Percentiles rank a stretch among this genome's conserved stretches.
Conservation (phyloP, 164 flowering plant species). For the Vitis labrusca region DNA sequence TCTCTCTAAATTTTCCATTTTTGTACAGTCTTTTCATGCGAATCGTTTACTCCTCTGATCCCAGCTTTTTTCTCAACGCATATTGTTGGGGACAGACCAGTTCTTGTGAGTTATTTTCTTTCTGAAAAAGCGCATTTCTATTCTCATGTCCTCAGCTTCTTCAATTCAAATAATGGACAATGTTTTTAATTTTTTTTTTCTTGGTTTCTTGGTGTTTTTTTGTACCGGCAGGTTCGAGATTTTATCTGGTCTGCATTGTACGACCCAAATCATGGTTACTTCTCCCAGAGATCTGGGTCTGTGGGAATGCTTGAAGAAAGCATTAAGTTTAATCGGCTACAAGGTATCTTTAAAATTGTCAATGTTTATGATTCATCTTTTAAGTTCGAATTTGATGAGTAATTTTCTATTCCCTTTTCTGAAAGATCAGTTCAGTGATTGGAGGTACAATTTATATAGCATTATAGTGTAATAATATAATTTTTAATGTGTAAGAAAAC, state of each 20-base stretch:
- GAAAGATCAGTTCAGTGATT: too few relatives aligned
- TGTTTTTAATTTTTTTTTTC: background rate
- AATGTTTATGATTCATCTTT: background rate
- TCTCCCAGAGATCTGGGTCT: constrained; percentile 70
- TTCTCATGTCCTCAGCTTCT: background rate
- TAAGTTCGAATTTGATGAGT: too few relatives aligned
- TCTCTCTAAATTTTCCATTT: background rate
- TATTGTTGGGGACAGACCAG: constrained; percentile 58
- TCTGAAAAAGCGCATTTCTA: background rate
- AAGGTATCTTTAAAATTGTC: constrained; percentile 39
- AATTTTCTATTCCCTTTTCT: too few relatives aligned
- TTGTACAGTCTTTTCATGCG: constrained; percentile 19
- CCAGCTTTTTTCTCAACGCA: constrained; percentile 51
- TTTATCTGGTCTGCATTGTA: constrained; percentile 79
- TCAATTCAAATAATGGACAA: background rate
- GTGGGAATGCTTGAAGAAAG: constrained; percentile 79
- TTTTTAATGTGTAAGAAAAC: too few relatives aligned
- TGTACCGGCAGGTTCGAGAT: constrained; percentile 70
- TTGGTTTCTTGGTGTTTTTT: background rate
- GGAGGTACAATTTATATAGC: too few relatives aligned
- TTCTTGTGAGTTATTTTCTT: constrained; percentile 48
- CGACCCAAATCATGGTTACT: constrained; percentile 81
- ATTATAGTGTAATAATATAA: too few relatives aligned
- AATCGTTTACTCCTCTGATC: constrained; percentile 4
- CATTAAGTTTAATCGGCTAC: constrained; percentile 79